A percentile compares a stretch with the other conserved stretches of the same genome.
Conservation (phyloP, 192 early-diverging fungal species). For the Coemansia aciculifera region DNA sequence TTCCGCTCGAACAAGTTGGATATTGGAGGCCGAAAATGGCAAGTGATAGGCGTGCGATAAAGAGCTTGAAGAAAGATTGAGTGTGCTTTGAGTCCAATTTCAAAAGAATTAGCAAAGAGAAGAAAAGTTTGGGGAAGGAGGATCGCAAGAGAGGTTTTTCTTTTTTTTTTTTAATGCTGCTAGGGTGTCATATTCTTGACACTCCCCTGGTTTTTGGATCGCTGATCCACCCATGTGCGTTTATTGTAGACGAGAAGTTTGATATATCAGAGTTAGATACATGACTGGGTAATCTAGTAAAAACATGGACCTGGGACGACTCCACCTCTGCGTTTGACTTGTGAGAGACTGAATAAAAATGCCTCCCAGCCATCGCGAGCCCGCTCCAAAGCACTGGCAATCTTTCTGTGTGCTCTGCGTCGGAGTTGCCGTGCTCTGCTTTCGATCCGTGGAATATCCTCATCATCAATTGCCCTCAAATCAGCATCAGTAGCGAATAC, state of each 20-base stretch:
- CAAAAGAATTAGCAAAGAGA: neutral
- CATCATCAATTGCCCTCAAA: neutral
- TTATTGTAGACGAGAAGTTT: too few species aligned
- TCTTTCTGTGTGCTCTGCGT: slow-evolving; percentile 16
- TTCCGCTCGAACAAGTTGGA: neutral
- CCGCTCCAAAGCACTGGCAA: slow-evolving; percentile 3
- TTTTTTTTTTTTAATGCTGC: too few species aligned
- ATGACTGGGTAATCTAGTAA: neutral
- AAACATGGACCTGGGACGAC: neutral
- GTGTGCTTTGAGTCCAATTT: neutral
- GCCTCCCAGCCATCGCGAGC: slow-evolving; percentile 22
- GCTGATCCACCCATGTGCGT: too few species aligned
- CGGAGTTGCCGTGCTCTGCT: slow-evolving; percentile 16
- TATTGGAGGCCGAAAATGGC: neutral
- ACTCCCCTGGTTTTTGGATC: too few species aligned
- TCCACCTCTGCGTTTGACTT: neutral
- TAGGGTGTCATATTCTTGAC: too few species aligned
- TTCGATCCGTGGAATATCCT: slow-evolving; percentile 8
- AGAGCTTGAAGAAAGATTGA: neutral
- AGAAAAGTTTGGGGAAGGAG: neutral
- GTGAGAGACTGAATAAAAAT: neutral
- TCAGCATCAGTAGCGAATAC: neutral
- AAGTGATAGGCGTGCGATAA: neutral
- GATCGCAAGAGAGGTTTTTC: too few species aligned
- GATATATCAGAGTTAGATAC: too few species aligned